Evolutionary conservation across 225 moss, liverwort and hornwort genomes (phyloP), one percentile per base, ranked within the genome.

Genomic region (Sphagnum contortum): DNA sequence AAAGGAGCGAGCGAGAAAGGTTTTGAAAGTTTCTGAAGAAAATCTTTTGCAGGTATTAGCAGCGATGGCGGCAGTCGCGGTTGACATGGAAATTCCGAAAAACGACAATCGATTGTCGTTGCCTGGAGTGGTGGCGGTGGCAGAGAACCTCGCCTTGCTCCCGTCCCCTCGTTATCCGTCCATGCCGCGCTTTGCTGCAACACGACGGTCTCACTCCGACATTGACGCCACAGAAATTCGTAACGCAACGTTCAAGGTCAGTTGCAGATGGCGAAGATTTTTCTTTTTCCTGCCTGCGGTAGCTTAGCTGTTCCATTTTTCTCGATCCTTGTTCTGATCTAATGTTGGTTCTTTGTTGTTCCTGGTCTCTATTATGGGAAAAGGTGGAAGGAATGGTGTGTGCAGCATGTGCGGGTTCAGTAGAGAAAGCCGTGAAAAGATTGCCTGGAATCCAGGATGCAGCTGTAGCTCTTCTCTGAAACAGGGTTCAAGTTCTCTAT

Each of bases 391-490:
- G 96, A 52, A 98, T 98, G 96, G 87, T 87, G 68, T 98, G 96
- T 59, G 87, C 89, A 55, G 96, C 96, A 4, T 98, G 96, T 57
- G 83, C 90, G 58, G 87, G 87, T 4, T 98, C 96, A 5, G 91
- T 98, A 49, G 96, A 98, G 72, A 98, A 98, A 71, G 90, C 86
- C 8, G 96, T 98, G 63, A 98, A 98, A 71, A 74, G 96, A 62
- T 68, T 92, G 68, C 89, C 81, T 48, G 96, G 96, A 67, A 93
- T 98, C 57, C 89, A 90, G 72, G 83, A 91, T 67, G 96, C 96
- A 4, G 83, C 93, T 2, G 91, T 98, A 11, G 87, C 93, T 10
- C 71, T 93, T 47, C 73, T 98, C 69, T 92, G 87, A 64, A 93
- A 98, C 70, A 77, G 83, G 70, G 96, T 90, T 61, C 90, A 93